phyloP scores from a whole-genome alignment of 495 filamentous ascomycete genomes.

The Trichoderma parareesei region DNA sequence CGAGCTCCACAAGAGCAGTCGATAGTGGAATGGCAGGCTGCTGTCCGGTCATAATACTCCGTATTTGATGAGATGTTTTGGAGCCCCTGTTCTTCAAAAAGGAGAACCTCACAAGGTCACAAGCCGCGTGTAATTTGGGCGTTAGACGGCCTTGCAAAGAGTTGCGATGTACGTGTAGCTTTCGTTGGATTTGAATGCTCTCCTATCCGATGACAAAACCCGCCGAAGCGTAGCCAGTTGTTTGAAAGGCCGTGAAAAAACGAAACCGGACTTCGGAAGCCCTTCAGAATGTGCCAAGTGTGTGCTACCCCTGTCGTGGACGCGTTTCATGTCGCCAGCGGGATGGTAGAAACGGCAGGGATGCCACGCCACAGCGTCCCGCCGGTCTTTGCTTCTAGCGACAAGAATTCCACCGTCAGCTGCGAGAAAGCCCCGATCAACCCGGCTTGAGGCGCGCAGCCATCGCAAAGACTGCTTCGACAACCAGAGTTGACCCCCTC shows the following conservation, averaged over 20 bases:
- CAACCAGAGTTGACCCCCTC: not conserved
- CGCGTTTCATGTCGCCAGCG: constrained; percentile 6
- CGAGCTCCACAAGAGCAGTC: not conserved
- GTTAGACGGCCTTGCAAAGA: not conserved
- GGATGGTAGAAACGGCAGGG: constrained; percentile 2
- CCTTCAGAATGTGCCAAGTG: not conserved
- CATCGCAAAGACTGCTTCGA: not conserved
- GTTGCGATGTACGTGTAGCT: not conserved
- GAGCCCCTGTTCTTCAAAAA: not conserved
- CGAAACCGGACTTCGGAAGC: not conserved
- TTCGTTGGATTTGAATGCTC: not conserved
- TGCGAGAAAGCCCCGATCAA: constrained; percentile 2
- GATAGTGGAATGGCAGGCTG: not conserved
- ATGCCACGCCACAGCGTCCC: not conserved
- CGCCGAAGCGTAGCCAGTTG: not conserved
- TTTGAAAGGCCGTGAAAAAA: not conserved
- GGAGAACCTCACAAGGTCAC: not conserved
- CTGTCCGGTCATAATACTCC: not conserved
- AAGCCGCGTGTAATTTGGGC: not conserved
- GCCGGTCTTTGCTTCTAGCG: not conserved
- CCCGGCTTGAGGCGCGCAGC: not conserved
- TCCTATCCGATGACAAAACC: not conserved
- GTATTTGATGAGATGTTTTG: not conserved
- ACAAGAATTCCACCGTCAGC: not conserved
- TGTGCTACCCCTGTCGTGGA: not conserved